A percentile compares a stretch with the other conserved stretches of the same genome.
phyloP scores from a whole-genome alignment of 306 rosid genomes.

The Carpinus viminea region DNA sequence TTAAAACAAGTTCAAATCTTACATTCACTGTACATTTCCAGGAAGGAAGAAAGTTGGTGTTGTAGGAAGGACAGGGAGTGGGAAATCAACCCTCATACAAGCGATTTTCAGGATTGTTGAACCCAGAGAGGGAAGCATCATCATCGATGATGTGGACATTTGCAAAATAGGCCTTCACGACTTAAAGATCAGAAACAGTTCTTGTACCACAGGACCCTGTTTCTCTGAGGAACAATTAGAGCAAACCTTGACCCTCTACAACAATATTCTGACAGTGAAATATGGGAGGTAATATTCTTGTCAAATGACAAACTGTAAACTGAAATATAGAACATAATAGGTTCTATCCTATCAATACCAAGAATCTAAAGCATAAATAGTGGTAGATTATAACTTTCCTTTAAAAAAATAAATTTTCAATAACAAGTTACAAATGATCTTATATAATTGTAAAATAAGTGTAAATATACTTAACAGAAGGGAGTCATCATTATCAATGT shows the following conservation, averaged over 20 bases:
- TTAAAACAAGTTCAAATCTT: no score
- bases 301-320: background rate
- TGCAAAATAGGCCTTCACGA: slow-evolving; percentile 89
- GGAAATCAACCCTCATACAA: slow-evolving; percentile 93
- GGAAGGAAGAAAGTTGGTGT: slow-evolving; percentile 89
- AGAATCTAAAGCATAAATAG: no score
- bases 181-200: slow-evolving; percentile 83
- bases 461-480: background rate
- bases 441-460: background rate
- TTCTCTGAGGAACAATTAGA: slow-evolving; percentile 89
- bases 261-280: slow-evolving; percentile 60
- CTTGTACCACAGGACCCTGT: slow-evolving; percentile 98
- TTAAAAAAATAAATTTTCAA: no score
- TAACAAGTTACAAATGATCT: background rate
- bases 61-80: slow-evolving; percentile 96
- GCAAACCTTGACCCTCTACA: slow-evolving; percentile 80
- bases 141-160: slow-evolving; percentile 73
- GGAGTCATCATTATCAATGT: background rate
- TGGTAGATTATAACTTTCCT: no score
- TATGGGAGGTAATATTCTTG: slow-evolving; percentile 63
- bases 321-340: no score
- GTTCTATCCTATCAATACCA: no score
- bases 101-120: slow-evolving; percentile 90
- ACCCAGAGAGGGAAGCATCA: slow-evolving; percentile 82
- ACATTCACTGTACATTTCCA: slow-evolving; percentile 83